These are phyloP conservation scores for Euryodendron excelsum DNA, from an alignment of 148 eudicot species.

Conservation along the genomic window DNA sequence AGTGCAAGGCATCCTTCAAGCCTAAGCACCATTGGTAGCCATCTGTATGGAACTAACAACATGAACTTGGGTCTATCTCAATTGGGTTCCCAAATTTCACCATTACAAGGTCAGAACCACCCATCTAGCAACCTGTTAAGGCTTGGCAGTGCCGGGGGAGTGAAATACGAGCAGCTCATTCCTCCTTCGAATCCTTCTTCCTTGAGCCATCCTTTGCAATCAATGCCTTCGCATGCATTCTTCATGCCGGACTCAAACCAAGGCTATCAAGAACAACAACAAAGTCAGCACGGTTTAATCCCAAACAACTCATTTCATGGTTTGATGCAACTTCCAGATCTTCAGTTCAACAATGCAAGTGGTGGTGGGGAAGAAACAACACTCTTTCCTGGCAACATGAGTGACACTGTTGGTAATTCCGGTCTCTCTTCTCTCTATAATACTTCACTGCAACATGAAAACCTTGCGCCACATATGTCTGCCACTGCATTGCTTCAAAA, in stretches of 20 bases:
- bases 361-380: slow-evolving; percentile 11
- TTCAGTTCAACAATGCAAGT: slow-evolving; percentile 9
- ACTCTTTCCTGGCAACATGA: neutral
- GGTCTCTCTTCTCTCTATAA: slow-evolving; percentile 17
- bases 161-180: slow-evolving; percentile 11
- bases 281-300: slow-evolving; percentile 8
- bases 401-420: neutral
- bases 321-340: slow-evolving; percentile 29
- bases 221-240: slow-evolving; percentile 13
- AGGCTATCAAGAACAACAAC: slow-evolving; percentile 10
- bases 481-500: slow-evolving; percentile 72
- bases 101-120: slow-evolving; percentile 7
- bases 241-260: slow-evolving; percentile 22
- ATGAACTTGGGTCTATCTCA: slow-evolving; percentile 21
- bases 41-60: slow-evolving; percentile 24
- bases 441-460: slow-evolving; percentile 5
- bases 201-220: neutral
- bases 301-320: slow-evolving; percentile 26
- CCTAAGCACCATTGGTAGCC: slow-evolving; percentile 36
- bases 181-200: slow-evolving; percentile 6
- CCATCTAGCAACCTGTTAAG: slow-evolving; percentile 17
- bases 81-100: slow-evolving; percentile 9
- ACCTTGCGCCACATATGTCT: slow-evolving; percentile 41
- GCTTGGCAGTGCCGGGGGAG: slow-evolving; percentile 8
- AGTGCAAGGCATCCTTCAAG: slow-evolving; percentile 48